Evolutionary conservation across 495 filamentous ascomycete genomes (phyloP).

Genomic region (Neurospora tetrasperma): DNA sequence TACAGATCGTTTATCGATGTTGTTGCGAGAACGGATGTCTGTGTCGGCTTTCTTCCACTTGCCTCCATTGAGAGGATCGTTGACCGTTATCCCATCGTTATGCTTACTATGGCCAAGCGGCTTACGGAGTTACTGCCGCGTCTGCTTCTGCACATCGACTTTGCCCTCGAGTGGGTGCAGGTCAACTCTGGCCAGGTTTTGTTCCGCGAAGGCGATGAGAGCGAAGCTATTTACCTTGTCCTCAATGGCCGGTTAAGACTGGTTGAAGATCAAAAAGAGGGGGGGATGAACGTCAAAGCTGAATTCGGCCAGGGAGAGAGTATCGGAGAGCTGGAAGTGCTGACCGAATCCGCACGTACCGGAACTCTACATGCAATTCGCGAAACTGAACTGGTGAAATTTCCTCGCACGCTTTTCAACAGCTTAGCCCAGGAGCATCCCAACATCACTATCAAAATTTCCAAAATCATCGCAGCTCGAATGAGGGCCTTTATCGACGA

Average conservation of each 20-base stretch:
- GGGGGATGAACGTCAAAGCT: slow-evolving; percentile 77
- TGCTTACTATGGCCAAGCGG: slow-evolving; percentile 91
- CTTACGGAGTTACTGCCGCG: slow-evolving; percentile 80
- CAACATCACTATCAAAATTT: slow-evolving; percentile 97
- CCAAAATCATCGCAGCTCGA: slow-evolving; percentile 91
- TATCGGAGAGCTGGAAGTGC: slow-evolving; percentile 91
- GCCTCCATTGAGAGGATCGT: slow-evolving; percentile 83
- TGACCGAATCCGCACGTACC: slow-evolving; percentile 84
- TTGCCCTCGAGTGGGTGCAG: slow-evolving; percentile 95
- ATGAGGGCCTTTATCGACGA: slow-evolving; percentile 86
- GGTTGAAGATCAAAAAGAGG: slow-evolving; percentile 65
- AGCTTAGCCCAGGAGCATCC: slow-evolving; percentile 94
- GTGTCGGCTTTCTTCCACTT: slow-evolving; percentile 88
- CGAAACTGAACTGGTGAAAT: slow-evolving; percentile 91
- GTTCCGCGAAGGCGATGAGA: slow-evolving; percentile 88
- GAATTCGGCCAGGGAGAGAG: slow-evolving; percentile 97
- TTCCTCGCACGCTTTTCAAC: slow-evolving; percentile 93
- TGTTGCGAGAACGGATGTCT: slow-evolving; percentile 94
- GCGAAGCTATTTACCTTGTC: slow-evolving; percentile 96
- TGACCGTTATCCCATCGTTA: slow-evolving; percentile 80
- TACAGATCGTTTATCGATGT: slow-evolving; percentile 95
- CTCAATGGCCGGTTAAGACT: slow-evolving; percentile 82
- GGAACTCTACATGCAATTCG: slow-evolving; percentile 92
- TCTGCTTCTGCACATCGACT: slow-evolving; percentile 94
- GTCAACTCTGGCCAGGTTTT: slow-evolving; percentile 90